These are phyloP conservation scores for Ziziphus jujuba DNA, from an alignment of 306 rosid genomes.

Conservation along the genomic window DNA sequence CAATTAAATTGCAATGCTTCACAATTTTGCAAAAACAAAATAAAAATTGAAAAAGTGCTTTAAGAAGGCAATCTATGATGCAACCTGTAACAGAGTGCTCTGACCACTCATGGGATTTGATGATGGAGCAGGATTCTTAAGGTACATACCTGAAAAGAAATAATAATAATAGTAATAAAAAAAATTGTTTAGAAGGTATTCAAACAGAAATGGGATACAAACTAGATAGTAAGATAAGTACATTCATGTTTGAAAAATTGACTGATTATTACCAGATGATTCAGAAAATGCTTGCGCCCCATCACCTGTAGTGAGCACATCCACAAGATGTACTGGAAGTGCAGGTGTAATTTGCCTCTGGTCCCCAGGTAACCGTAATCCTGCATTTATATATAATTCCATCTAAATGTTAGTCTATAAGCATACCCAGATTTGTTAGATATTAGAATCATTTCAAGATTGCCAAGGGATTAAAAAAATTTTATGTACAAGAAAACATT, in stretches of 20 bases:
- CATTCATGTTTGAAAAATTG: constrained; percentile 20
- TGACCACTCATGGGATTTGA: constrained; percentile 66
- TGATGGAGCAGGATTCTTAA: constrained; percentile 56
- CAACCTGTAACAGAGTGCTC: constrained; percentile 71
- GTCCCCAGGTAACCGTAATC: constrained; percentile 63
- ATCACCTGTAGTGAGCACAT: constrained; percentile 62
- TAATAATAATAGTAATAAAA: not conserved
- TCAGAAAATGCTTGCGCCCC: constrained; percentile 59
- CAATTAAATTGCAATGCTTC: not conserved
- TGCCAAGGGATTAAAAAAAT: not conserved
- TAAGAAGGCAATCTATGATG: constrained; percentile 22
- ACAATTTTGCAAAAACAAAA: constrained; percentile 7
- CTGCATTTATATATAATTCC: constrained; percentile 40
- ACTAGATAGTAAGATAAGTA: constrained; percentile 15
- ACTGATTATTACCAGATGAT: constrained; percentile 47
- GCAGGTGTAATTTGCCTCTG: constrained; percentile 77
- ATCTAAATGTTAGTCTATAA: constrained; percentile 20
- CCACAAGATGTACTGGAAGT: constrained; percentile 84
- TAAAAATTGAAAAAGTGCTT: constrained; percentile 12
- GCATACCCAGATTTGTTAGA: not conserved
- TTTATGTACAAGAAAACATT: not conserved
- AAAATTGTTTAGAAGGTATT: constrained; percentile 14
- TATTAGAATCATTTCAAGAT: not conserved
- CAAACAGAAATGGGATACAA: constrained; percentile 6
- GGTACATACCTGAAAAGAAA: constrained; percentile 56